These are phyloP conservation scores for Aspergillus baeticus DNA, from an alignment of 495 filamentous ascomycete genomes.

Conservation along the genomic window DNA sequence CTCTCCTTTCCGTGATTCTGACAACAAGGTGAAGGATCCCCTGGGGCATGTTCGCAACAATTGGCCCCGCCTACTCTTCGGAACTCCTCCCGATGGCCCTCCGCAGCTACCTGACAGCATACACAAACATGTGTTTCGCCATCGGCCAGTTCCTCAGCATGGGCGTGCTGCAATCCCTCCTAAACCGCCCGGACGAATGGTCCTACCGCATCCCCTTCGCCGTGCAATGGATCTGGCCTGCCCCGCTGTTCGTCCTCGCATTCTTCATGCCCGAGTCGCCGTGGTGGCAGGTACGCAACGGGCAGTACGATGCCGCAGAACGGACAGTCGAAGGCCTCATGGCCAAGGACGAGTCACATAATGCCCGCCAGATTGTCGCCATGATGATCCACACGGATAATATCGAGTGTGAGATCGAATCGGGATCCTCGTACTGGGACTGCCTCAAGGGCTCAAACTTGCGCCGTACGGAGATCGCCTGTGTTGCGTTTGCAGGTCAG, in stretches of 20 bases:
- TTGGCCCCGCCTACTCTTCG: constrained; percentile 52
- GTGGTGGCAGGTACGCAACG: constrained; percentile 58
- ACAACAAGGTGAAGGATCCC: constrained; percentile 21
- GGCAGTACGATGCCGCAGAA: constrained; percentile 45
- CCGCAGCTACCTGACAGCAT: constrained; percentile 43
- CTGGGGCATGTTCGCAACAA: constrained; percentile 49
- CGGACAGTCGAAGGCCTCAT: constrained; percentile 40
- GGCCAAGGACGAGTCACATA: constrained; percentile 30
- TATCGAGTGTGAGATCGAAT: constrained; percentile 56
- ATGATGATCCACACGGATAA: constrained; percentile 59
- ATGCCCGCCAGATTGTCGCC: constrained; percentile 34
- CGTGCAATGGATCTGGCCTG: constrained; percentile 58
- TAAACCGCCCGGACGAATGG: constrained; percentile 40
- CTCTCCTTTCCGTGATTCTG: neutral
- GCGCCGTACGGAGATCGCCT: constrained; percentile 70
- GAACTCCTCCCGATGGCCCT: constrained; percentile 49
- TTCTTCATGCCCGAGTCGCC: constrained; percentile 62
- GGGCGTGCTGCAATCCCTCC: constrained; percentile 44
- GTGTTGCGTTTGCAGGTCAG: constrained; percentile 70
- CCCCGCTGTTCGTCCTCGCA: constrained; percentile 54
- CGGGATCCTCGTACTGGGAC: constrained; percentile 59
- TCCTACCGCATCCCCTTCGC: constrained; percentile 57
- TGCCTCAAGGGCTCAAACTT: constrained; percentile 70
- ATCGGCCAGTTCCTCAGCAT: constrained; percentile 53
- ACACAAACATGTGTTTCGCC: constrained; percentile 48